These are phyloP conservation scores for Tricholoma sp. DNA, from an alignment of 768 basidiomycete species.

Conservation along the genomic window DNA sequence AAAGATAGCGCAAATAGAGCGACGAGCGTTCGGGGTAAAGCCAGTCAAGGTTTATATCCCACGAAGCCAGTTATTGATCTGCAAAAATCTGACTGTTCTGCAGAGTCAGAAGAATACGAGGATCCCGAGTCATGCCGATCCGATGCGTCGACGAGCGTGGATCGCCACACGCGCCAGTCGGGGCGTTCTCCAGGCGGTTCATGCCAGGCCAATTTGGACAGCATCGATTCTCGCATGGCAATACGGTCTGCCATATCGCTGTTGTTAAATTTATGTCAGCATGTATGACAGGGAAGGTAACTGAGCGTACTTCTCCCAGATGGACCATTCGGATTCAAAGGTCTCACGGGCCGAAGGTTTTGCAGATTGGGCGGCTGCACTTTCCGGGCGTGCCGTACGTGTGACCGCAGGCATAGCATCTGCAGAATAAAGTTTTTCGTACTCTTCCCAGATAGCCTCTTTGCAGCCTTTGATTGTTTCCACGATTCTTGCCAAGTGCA, in stretches of 20 bases:
- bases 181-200: constrained; percentile 44
- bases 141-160: constrained; percentile 26
- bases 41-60: constrained; percentile 22
- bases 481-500: constrained; percentile 63
- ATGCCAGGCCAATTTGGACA: constrained; percentile 44
- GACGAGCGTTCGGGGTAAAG: background rate
- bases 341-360: constrained; percentile 42
- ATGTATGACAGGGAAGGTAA: background rate
- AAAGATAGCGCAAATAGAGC: background rate
- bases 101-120: background rate
- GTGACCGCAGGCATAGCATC: constrained; percentile 34
- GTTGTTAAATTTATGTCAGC: constrained; percentile 19
- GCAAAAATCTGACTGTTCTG: constrained; percentile 27
- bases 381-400: constrained; percentile 28
- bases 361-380: constrained; percentile 6
- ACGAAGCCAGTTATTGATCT: constrained; percentile 54
- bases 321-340: constrained; percentile 62
- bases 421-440: constrained; percentile 42
- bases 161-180: constrained; percentile 51
- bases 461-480: constrained; percentile 58
- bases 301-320: constrained; percentile 60
- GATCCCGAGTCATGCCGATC: constrained; percentile 1
- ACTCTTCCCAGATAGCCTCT: constrained; percentile 64
- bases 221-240: constrained; percentile 47
- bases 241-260: constrained; percentile 79